Conservation (phyloP, 768 basidiomycete species). For the Tephrocybe rancida region DNA sequence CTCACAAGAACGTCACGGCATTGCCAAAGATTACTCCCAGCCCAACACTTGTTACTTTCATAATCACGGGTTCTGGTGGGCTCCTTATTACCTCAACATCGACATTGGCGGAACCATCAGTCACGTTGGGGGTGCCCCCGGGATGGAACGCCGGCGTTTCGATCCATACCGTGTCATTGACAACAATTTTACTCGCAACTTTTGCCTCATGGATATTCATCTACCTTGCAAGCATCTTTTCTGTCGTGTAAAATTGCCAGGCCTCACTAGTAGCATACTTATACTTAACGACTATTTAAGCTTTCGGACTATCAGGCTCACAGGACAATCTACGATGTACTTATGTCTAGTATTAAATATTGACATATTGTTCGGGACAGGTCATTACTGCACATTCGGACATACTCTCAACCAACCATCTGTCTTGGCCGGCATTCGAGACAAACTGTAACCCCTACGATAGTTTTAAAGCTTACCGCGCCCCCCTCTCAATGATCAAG, state of each 20-base stretch:
- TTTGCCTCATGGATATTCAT: slow-evolving; percentile 21
- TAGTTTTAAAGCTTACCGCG: too few relatives aligned
- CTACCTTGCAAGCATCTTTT: slow-evolving; percentile 16
- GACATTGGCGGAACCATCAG: slow-evolving; percentile 42
- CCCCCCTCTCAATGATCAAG: too few relatives aligned
- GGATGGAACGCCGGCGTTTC: slow-evolving; percentile 44
- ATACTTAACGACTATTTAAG: too few relatives aligned
- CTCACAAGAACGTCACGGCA: slow-evolving; percentile 40
- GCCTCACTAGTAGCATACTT: not conserved
- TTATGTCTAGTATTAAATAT: too few relatives aligned
- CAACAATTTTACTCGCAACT: slow-evolving; percentile 12
- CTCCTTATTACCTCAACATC: slow-evolving; percentile 55
- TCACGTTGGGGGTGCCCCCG: slow-evolving; percentile 66
- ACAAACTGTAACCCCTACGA: too few relatives aligned
- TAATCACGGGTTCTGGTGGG: slow-evolving; percentile 59
- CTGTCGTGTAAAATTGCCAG: slow-evolving; percentile 8
- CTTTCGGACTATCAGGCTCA: too few relatives aligned
- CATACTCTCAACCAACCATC: too few relatives aligned
- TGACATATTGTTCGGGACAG: too few relatives aligned
- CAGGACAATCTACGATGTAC: too few relatives aligned
- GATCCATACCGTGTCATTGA: slow-evolving; percentile 16
- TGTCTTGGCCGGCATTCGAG: too few relatives aligned
- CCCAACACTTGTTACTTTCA: slow-evolving; percentile 54
- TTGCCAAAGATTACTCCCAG: slow-evolving; percentile 58
- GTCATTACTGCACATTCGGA: too few relatives aligned